Base-by-base conservation (phyloP, 345 rosid genomes). In the Gossypium turneri region DNA sequence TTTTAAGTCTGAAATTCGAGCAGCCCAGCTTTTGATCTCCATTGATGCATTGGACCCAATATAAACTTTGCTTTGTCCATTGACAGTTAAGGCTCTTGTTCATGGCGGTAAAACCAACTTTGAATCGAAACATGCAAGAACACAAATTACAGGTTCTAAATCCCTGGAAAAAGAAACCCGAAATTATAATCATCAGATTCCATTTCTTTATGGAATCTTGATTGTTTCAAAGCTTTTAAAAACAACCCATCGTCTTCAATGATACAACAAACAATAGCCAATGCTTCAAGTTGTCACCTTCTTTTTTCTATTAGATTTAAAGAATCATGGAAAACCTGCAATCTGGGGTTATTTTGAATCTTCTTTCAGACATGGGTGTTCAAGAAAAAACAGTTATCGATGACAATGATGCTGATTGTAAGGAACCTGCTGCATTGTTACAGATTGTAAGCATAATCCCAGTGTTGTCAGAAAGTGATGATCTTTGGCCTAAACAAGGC, bases 371-470 rank as follows among this genome's bases (percentile, higher is more conserved):
- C 62, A 57, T 57, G 62, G 81, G 79, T 24, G 73, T 70, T 11
- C 80, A 85, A 63, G 87, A 82, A 62, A 74, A 65, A 38, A 19
- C 81, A 62, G 66, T 41, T 2, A 38, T 59, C 27, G 24, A 57
- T 22, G 7, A 57, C 15, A 0, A 22, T 29, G 60, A 51, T 2
- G 73, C 80, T 67, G 80, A 79, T 73, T 61, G 77, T 53, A 71
- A 75, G 60, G 72, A 84, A 59, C 88, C 92, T 15, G 87, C 84
- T 20, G 41, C 41, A 34, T 71, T 93, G 83, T 73, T 91, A 20
- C 92, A 93, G 81, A 89, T 90, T 58, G 81, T 87, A 73, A 85
- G 93, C 80, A 91, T 90, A 79, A 80, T 91, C 50, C 98, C 98
- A n/a, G 83, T 86, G n/a, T 72, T 93, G 77, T 81, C 80, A 22